Conservation (phyloP, 148 eudicot genomes). For the Cornus controversa region DNA sequence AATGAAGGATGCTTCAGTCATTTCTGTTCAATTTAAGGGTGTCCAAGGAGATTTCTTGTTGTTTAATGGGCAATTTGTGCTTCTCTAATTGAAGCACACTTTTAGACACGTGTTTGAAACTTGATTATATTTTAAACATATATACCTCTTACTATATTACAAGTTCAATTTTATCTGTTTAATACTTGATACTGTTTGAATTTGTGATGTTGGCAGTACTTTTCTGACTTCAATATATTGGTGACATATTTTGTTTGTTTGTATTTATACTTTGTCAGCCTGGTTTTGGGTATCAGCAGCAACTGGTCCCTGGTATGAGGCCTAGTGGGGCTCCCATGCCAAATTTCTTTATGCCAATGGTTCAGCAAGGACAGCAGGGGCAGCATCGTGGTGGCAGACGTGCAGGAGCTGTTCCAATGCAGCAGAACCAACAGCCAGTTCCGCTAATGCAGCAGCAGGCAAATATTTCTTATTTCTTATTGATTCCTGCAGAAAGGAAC, state of each 20-base stretch:
- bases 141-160: too few species aligned
- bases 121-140: too few species aligned
- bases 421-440: conserved; percentile 63
- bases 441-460: conserved; percentile 78
- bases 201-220: not conserved
- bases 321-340: conserved; percentile 70
- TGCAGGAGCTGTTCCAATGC: conserved; percentile 48
- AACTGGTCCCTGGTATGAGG: conserved; percentile 76
- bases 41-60: too few species aligned
- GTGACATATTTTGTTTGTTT: not conserved
- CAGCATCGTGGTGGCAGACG: conserved; percentile 75
- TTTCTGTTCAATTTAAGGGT: too few species aligned
- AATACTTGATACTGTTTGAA: not conserved
- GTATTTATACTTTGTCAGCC: conserved; percentile 34
- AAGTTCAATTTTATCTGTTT: not conserved
- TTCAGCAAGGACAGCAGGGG: conserved; percentile 75
- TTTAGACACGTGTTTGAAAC: too few species aligned
- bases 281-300: conserved; percentile 82
- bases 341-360: conserved; percentile 74
- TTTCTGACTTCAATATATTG: not conserved
- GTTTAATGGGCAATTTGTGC: too few species aligned
- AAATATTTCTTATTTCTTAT: not conserved
- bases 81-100: too few species aligned
- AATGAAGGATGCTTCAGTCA: too few species aligned
- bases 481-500: too few species aligned